A percentile compares a stretch with the other conserved stretches of the same genome.
Conservation (phyloP, 176 grass and related monocot species). For the Melocanna baccifera region DNA sequence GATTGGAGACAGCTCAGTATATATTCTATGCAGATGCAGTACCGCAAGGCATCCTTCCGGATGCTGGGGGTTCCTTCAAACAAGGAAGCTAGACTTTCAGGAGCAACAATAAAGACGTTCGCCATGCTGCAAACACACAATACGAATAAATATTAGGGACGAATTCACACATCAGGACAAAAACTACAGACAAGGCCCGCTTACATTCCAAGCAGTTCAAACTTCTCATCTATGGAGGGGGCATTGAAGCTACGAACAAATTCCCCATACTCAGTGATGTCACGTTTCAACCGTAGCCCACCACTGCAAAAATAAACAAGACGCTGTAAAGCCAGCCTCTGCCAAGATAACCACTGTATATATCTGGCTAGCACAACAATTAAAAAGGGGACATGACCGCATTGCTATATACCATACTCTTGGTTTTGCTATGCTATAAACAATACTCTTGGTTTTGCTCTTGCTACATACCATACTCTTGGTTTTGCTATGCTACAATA, state of each 20-base stretch:
- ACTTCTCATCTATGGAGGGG: constrained; percentile 95
- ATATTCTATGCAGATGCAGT: neutral
- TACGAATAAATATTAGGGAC: constrained; percentile 3
- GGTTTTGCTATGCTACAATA: neutral
- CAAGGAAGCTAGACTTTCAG: constrained; percentile 91
- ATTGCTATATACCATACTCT: neutral
- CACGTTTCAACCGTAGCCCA: constrained; percentile 93
- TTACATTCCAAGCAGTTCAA: constrained; percentile 97
- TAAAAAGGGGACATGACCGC: neutral
- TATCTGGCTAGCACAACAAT: neutral
- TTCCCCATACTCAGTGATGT: constrained; percentile 97
- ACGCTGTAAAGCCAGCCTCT: constrained; percentile 17
- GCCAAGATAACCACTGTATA: constrained; percentile 11
- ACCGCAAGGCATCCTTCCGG: constrained; percentile 91
- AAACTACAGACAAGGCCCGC: constrained; percentile 13
- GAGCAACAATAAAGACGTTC: constrained; percentile 96
- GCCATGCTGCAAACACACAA: constrained; percentile 62
- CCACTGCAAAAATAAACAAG: constrained; percentile 57
- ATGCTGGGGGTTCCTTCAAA: constrained; percentile 97
- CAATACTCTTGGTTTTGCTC: neutral
- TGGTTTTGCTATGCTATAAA: neutral
- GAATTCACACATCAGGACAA: neutral
- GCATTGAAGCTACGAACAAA: constrained; percentile 97
- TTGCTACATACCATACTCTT: neutral
- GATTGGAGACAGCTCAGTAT: neutral